Conservation (phyloP, 1,284 basidiomycete genomes). For the Cerrena zonata region DNA sequence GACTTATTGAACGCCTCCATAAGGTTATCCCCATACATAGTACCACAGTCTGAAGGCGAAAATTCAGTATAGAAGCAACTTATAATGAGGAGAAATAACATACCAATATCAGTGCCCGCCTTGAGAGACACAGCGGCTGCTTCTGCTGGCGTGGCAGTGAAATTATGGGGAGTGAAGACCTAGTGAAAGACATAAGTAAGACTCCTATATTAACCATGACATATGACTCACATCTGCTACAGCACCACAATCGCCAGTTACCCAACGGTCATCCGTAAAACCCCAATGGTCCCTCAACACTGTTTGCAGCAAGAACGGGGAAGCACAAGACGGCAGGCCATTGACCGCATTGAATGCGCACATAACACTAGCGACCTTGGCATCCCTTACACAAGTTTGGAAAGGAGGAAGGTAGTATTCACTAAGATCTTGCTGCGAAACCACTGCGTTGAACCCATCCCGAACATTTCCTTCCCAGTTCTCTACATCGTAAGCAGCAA, state of each 20-base stretch:
- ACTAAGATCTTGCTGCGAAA: slow-evolving; percentile 50
- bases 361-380: slow-evolving; percentile 52
- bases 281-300: slow-evolving; percentile 48
- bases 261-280: slow-evolving; percentile 46
- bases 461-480: slow-evolving; percentile 46
- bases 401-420: slow-evolving; percentile 52
- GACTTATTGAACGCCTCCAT: slow-evolving; percentile 42
- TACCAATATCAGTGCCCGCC: slow-evolving; percentile 44
- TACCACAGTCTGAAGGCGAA: slow-evolving; percentile 46
- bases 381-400: slow-evolving; percentile 53
- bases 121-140: slow-evolving; percentile 46
- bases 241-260: slow-evolving; percentile 41
- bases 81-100: no score
- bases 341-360: slow-evolving; percentile 61
- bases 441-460: slow-evolving; percentile 44
- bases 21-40: slow-evolving; percentile 39
- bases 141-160: slow-evolving; percentile 35
- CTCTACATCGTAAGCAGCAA: slow-evolving; percentile 52
- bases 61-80: no score
- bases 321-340: slow-evolving; percentile 50
- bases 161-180: slow-evolving; percentile 43
- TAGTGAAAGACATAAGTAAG: no score
- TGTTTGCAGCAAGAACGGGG: slow-evolving; percentile 44
- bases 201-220: no score
- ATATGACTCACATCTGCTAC: slow-evolving; percentile 29